Percentiles rank a stretch among this genome's conserved stretches.
Evolutionary conservation across 1,139 yeast genomes (phyloP).

Genomic region (Scheffersomyces titani): DNA sequence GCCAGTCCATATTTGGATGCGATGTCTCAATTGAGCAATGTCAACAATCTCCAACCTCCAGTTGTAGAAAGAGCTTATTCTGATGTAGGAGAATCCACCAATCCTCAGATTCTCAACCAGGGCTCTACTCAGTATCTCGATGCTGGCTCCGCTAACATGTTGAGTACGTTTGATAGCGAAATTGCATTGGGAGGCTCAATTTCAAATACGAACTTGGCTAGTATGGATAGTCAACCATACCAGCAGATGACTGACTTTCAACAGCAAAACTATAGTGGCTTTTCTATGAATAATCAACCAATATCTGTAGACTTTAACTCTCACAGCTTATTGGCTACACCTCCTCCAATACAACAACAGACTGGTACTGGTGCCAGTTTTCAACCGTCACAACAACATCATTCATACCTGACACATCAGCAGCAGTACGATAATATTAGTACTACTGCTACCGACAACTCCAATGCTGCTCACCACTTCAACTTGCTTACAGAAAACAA

Average conservation of each 20-base stretch:
- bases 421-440: slow-evolving; percentile 1
- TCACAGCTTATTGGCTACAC: not conserved
- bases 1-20: slow-evolving; percentile 45
- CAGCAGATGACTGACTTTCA: not conserved
- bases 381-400: slow-evolving; percentile 7
- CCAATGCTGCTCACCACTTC: not conserved
- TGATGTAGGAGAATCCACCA: slow-evolving; percentile 1
- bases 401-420: slow-evolving; percentile 5
- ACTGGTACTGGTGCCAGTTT: slow-evolving; percentile 1
- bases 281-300: not conserved
- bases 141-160: slow-evolving; percentile 9
- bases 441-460: not conserved
- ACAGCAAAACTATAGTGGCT: not conserved
- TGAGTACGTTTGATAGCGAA: slow-evolving; percentile 31
- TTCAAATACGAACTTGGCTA: slow-evolving; percentile 36
- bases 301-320: not conserved
- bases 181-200: slow-evolving; percentile 45
- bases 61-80: slow-evolving; percentile 3
- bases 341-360: slow-evolving; percentile 12
- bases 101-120: not conserved
- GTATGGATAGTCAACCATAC: slow-evolving; percentile 9
- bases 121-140: slow-evolving; percentile 8
- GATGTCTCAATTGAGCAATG: slow-evolving; percentile 30
- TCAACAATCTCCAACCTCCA: slow-evolving; percentile 9
- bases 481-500: slow-evolving; percentile 31